Evolutionary conservation across 345 rosid genomes (phyloP).

Genomic region (Turritis glabra): DNA sequence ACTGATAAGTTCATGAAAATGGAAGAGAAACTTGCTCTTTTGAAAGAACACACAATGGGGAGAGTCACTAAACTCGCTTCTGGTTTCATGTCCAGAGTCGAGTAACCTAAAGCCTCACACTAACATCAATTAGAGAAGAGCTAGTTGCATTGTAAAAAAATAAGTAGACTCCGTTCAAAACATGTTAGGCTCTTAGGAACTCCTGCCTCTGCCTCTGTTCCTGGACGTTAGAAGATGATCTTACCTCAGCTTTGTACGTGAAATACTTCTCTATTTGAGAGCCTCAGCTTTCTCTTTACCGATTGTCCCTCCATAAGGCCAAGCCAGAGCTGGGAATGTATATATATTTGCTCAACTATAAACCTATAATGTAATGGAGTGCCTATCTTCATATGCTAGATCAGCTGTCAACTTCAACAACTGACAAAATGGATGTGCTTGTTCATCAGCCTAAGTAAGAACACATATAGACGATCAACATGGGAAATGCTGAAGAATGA

Average conservation of each 20-base stretch:
- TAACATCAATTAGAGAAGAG: not conserved
- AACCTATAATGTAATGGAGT: conserved; percentile 7
- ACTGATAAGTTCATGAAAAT: not conserved
- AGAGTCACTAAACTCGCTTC: not conserved
- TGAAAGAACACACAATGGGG: not conserved
- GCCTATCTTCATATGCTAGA: conserved; percentile 14
- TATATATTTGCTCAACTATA: not conserved
- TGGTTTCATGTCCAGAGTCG: not conserved
- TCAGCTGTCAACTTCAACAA: conserved; percentile 7
- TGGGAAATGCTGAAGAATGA: conserved; percentile 31
- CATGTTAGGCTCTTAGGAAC: not conserved
- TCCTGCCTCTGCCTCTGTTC: not conserved
- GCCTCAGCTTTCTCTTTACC: not conserved
- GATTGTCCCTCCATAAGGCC: conserved; percentile 30
- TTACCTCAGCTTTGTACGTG: conserved; percentile 15
- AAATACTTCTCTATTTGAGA: not conserved
- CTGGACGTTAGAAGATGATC: not conserved
- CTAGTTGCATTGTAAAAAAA: not conserved
- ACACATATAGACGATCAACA: conserved; percentile 15
- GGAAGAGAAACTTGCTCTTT: not conserved
- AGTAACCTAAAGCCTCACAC: not conserved
- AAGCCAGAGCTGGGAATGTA: conserved; percentile 16
- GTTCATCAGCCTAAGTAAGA: conserved; percentile 16
- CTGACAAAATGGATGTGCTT: conserved; percentile 12
- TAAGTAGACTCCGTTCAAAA: not conserved